Base-by-base conservation (phyloP, 225 moss, liverwort and hornwort species). In the Sphagnum tenellum region DNA sequence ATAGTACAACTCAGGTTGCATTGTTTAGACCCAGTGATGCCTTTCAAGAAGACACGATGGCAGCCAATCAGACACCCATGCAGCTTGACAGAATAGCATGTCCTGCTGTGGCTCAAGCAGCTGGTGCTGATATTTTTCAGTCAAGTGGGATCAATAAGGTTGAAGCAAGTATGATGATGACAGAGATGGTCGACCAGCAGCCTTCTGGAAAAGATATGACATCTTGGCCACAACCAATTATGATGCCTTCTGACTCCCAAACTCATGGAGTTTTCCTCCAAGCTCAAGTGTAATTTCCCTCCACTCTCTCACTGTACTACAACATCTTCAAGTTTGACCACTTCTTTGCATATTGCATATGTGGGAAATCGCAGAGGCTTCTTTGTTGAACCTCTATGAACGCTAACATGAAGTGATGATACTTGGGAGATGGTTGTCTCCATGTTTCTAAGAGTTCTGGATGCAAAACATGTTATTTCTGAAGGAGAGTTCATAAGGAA, bases 21-120 rank as follows among this genome's bases (percentile, higher is more conserved):
- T 54, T 59, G 59, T 59, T 46, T 4, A 75, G 70, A 58, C 47
- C 70, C 63, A 67, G 47, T 44, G 49, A 59, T 66, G 56, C 9
- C 56, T 50, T 48, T 8, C 47, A 50, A 49, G 61, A 51, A 47
- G 70, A 45, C 59, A 68, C 69, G 50, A 29, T 60, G 29, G 29
- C 1, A 1, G 1, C 29, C 29, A 29, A 29, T 29, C 29, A 29
- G 29, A 1, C 29, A 29, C 29, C 29, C 29, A 29, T 29, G 29
- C 29, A 29, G 29, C 29, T 29, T 29, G 29, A 29, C 29, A 29
- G 29, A 29, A 29, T 29, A 29, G 29, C 29, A 29, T 1, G 29
- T 29, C 29, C 29, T 29, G 29, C 29, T 29, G 29, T 1, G 29
- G 29, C 29, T 29, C 29, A 29, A 29, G 29, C 29, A 29, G 29